Percentiles rank a stretch among this genome's conserved stretches.
These are phyloP conservation scores for Entrophospora sp. DNA, from an alignment of 192 early-diverging fungal species.

Conservation along the genomic window DNA sequence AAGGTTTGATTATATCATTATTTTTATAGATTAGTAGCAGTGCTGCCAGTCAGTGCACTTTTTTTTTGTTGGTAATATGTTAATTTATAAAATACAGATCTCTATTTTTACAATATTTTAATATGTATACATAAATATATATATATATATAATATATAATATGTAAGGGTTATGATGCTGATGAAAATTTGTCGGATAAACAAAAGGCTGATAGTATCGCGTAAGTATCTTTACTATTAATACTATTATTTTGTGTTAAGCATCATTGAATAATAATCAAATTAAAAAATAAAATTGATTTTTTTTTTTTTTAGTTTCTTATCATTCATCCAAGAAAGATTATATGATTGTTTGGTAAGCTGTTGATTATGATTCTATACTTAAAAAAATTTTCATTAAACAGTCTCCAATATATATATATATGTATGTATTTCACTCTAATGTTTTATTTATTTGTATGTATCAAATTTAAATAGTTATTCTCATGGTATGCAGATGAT, in stretches of 20 bases:
- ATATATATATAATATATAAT: background rate
- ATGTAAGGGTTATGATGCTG: constrained; percentile 30
- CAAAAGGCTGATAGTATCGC: constrained; percentile 44
- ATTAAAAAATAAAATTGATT: background rate
- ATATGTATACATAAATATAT: background rate
- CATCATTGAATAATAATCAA: background rate
- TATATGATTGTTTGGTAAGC: constrained; percentile 71
- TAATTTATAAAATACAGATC: background rate
- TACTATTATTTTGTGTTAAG: background rate
- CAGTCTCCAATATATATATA: background rate
- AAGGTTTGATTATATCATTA: constrained; percentile 18
- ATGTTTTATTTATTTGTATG: background rate
- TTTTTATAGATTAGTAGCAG: background rate
- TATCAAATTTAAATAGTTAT: constrained; percentile 38
- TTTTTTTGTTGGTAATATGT: too few species aligned
- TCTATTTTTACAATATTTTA: background rate
- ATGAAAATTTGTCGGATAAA: constrained; percentile 33
- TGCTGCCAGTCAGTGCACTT: too few species aligned
- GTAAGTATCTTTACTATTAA: constrained; percentile 34
- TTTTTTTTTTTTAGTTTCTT: constrained; percentile 40
- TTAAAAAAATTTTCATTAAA: background rate
- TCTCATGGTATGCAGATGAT: constrained; percentile 73
- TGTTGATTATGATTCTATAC: background rate
- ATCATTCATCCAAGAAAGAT: constrained; percentile 64
- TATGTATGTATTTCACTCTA: background rate